These are phyloP conservation scores for Colletotrichum viniferum DNA, from an alignment of 2,329 filamentous ascomycete genomes.

Conservation along the genomic window DNA sequence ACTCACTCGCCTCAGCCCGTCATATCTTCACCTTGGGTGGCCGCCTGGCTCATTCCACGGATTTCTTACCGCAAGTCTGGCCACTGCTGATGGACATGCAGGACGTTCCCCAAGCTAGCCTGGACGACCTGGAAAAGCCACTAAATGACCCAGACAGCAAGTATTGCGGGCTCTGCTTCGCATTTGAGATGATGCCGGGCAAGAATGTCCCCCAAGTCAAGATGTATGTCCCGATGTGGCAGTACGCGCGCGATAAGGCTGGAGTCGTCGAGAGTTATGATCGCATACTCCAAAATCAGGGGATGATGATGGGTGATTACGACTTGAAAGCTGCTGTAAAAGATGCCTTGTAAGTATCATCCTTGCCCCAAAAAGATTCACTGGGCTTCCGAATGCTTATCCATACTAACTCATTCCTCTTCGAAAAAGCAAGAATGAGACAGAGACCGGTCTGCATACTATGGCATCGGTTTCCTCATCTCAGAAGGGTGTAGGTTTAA, in stretches of 20 bases:
- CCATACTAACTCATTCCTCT: neutral
- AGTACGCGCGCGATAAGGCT: neutral
- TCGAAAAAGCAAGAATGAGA: neutral
- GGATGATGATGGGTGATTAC: neutral
- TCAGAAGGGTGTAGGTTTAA: neutral
- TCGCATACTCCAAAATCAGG: neutral
- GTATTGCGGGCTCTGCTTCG: neutral
- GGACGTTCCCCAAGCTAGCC: neutral
- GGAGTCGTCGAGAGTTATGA: neutral
- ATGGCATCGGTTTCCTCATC: constrained; percentile 3
- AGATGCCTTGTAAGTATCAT: constrained; percentile 4
- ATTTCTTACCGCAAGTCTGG: neutral
- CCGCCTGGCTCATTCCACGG: neutral
- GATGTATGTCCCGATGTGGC: neutral
- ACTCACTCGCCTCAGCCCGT: neutral
- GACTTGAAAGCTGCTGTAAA: neutral
- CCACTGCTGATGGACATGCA: neutral
- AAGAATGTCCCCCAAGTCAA: neutral
- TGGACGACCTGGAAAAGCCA: neutral
- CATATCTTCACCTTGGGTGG: neutral
- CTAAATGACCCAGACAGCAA: neutral
- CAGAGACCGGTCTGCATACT: neutral
- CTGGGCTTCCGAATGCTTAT: neutral
- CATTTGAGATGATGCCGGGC: neutral
- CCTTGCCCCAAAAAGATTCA: neutral